phyloP scores from a whole-genome alignment of 306 rosid genomes.

The Pyrus pyrifolia region DNA sequence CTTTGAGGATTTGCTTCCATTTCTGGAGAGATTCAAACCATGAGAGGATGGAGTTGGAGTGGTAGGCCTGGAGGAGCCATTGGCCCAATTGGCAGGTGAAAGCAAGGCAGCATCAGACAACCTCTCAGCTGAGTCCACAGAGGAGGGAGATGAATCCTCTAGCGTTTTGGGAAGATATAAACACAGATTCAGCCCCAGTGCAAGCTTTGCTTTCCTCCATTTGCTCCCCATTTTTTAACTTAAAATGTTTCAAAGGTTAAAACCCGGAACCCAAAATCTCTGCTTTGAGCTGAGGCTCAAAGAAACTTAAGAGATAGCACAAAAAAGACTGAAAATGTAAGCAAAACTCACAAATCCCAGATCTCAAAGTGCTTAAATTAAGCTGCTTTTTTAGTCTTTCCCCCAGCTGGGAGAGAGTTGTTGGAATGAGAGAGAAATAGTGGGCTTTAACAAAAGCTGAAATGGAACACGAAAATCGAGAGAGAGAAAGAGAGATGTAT shows the following conservation, averaged over 20 bases:
- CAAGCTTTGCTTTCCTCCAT: constrained; percentile 90
- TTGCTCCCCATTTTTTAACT: constrained; percentile 68
- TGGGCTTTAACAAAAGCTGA: constrained; percentile 49
- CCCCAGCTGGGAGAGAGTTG: constrained; percentile 21
- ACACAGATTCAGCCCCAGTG: constrained; percentile 79
- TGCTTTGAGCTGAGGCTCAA: constrained; percentile 5
- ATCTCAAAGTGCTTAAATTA: constrained; percentile 43
- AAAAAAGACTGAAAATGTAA: neutral
- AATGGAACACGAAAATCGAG: constrained; percentile 60
- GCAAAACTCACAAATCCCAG: constrained; percentile 46
- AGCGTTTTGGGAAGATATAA: constrained; percentile 67
- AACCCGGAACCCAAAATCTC: constrained; percentile 14
- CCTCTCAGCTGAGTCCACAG: constrained; percentile 44
- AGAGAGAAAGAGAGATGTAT: neutral
- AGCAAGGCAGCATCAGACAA: constrained; percentile 81
- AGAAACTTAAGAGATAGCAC: neutral
- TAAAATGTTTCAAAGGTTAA: constrained; percentile 27
- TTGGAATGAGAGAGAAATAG: constrained; percentile 17
- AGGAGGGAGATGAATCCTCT: constrained; percentile 51
- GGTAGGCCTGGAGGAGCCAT: constrained; percentile 37
- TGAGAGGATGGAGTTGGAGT: constrained; percentile 41
- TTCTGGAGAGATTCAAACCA: constrained; percentile 36
- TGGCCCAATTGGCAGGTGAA: constrained; percentile 51
- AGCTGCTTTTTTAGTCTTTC: constrained; percentile 21
- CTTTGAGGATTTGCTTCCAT: constrained; percentile 48